Percentiles rank a stretch among this genome's conserved stretches.
These are phyloP conservation scores for Wallemia ichthyophaga DNA, from an alignment of 1,284 basidiomycete genomes.

Conservation along the genomic window DNA sequence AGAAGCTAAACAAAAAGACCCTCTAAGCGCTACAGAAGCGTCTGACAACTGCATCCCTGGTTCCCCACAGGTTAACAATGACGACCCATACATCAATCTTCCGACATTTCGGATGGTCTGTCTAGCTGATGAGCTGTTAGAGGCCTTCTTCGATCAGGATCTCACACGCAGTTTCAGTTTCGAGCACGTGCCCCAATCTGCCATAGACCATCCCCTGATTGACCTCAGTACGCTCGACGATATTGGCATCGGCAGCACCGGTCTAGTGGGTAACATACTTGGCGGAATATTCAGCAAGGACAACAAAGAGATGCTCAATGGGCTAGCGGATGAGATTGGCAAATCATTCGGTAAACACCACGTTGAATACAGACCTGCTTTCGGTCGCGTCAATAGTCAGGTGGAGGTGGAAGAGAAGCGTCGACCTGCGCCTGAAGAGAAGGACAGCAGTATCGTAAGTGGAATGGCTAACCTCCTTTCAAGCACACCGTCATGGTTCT, in stretches of 20 bases:
- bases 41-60: conserved; percentile 1
- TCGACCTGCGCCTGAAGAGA: conserved; percentile 1
- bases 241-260: conserved; percentile 39
- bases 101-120: conserved; percentile 87
- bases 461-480: neutral
- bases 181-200: conserved; percentile 29
- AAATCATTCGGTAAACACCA: conserved; percentile 74
- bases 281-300: conserved; percentile 59
- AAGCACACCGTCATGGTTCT: neutral
- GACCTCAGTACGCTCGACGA: conserved; percentile 20
- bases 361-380: conserved; percentile 16
- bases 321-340: conserved; percentile 69
- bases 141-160: conserved; percentile 77
- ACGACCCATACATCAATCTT: conserved; percentile 10
- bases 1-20: neutral
- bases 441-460: neutral
- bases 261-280: conserved; percentile 24
- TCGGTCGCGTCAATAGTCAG: neutral
- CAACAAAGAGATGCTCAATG: conserved; percentile 56
- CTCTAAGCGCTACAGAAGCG: neutral
- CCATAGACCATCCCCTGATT: conserved; percentile 21
- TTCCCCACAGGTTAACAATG: conserved; percentile 3
- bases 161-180: conserved; percentile 60
- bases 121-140: conserved; percentile 67
- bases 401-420: conserved; percentile 12